phyloP scores from a whole-genome alignment of 139 green algal species.

The Haematococcus lacustris region DNA sequence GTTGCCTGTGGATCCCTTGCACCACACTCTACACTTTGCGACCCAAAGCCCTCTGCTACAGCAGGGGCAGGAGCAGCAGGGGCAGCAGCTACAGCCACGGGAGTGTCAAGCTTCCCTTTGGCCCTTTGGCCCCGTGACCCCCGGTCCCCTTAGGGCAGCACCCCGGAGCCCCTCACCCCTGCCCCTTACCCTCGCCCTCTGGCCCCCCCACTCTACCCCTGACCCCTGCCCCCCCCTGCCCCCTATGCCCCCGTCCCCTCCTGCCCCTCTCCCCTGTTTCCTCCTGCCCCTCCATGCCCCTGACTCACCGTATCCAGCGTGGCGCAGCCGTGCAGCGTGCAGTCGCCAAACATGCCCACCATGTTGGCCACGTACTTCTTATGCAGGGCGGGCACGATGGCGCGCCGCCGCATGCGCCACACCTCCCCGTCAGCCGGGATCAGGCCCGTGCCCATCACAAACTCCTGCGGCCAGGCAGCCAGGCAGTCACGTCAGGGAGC shows the following conservation, averaged over 20 bases:
- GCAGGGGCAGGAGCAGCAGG: not conserved
- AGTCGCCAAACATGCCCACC: conserved; percentile 86
- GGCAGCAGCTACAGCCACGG: not conserved
- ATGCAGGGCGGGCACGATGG: conserved; percentile 82
- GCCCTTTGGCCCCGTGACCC: too few relatives aligned
- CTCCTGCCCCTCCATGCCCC: not conserved
- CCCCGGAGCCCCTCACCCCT: not conserved
- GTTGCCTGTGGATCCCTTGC: too few relatives aligned
- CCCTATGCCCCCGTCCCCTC: not conserved
- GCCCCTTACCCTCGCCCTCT: not conserved
- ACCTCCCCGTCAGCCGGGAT: conserved; percentile 91
- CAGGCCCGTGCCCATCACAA: conserved; percentile 89
- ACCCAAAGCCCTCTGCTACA: too few relatives aligned
- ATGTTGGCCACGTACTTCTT: conserved; percentile 68
- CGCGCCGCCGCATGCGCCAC: conserved; percentile 59
- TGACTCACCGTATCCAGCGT: conserved; percentile 40
- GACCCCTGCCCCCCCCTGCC: not conserved
- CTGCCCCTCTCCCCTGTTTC: not conserved
- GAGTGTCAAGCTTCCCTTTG: not conserved
- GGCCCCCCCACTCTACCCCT: not conserved
- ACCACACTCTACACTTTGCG: too few relatives aligned
- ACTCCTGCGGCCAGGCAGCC: conserved; percentile 53
- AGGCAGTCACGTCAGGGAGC: too few relatives aligned
- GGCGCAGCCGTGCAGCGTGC: conserved; percentile 51
- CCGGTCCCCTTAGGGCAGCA: not conserved